phyloP scores from a whole-genome alignment of 2,329 filamentous ascomycete species.

The Blastomyces parvus region DNA sequence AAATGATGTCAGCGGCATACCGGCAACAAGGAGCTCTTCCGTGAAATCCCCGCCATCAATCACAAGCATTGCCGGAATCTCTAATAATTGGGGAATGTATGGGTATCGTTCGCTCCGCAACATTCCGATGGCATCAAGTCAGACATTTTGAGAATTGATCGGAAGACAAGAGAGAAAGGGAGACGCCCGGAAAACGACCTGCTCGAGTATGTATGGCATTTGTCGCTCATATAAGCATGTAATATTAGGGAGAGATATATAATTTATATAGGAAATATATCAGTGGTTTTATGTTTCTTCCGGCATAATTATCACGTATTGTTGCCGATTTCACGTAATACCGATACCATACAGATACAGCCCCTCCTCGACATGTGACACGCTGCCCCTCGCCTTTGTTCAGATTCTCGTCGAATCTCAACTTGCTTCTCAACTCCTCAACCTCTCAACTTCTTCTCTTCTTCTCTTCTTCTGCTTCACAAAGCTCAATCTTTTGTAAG shows the following conservation, averaged over 20 bases:
- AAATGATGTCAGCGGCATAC: background rate
- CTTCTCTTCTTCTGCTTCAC: background rate
- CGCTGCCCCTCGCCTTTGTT: background rate
- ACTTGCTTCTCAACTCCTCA: background rate
- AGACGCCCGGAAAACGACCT: too few species aligned
- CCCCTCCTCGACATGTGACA: slow-evolving; percentile 3
- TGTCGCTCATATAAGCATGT: too few species aligned
- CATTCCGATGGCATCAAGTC: background rate
- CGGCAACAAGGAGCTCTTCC: background rate
- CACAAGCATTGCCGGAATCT: background rate
- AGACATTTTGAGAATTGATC: too few species aligned
- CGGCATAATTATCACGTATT: too few species aligned
- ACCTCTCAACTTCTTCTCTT: background rate
- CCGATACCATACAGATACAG: background rate
- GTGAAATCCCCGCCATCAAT: background rate
- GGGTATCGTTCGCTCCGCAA: background rate
- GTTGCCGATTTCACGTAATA: background rate
- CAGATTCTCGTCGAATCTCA: background rate
- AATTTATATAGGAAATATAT: too few species aligned
- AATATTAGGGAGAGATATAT: too few species aligned
- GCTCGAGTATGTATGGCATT: too few species aligned
- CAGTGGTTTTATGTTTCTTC: too few species aligned
- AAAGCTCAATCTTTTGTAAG: background rate
- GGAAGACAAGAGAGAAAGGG: too few species aligned
- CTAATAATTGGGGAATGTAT: background rate